Conservation (phyloP, 1,139 yeast genomes). For the Yamadazyma friedrichii region DNA sequence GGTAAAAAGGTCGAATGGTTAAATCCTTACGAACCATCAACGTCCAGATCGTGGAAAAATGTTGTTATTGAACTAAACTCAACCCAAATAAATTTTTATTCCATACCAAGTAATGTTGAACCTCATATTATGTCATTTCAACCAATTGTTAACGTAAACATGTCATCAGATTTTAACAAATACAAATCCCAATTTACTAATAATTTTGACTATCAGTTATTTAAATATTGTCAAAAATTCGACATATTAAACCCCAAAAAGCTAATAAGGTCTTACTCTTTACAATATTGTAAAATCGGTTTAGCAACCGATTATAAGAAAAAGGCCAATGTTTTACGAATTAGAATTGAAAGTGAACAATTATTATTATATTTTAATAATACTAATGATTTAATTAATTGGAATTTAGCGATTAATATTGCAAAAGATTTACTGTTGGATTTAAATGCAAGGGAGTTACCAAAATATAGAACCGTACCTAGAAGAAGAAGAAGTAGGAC, state of each 20-base stretch:
- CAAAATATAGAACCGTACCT: slow-evolving; percentile 72
- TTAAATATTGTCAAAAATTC: slow-evolving; percentile 29
- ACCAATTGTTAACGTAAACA: slow-evolving; percentile 3
- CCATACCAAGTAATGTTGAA: slow-evolving; percentile 36
- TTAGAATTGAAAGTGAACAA: slow-evolving; percentile 70
- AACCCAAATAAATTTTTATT: slow-evolving; percentile 68
- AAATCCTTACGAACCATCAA: slow-evolving; percentile 63
- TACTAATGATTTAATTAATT: slow-evolving; percentile 58
- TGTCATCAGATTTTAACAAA: slow-evolving; percentile 7
- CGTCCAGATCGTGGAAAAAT: slow-evolving; percentile 62
- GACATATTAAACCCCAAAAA: slow-evolving; percentile 21
- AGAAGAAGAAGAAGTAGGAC: slow-evolving; percentile 48
- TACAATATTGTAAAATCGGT: slow-evolving; percentile 70
- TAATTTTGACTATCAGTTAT: slow-evolving; percentile 38
- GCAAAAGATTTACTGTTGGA: slow-evolving; percentile 70
- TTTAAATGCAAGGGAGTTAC: slow-evolving; percentile 55
- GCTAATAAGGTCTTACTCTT: slow-evolving; percentile 56
- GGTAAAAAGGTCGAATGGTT: slow-evolving; percentile 64
- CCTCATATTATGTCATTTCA: slow-evolving; percentile 24
- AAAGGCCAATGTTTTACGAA: slow-evolving; percentile 53
- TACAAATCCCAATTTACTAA: slow-evolving; percentile 30
- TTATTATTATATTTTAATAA: slow-evolving; percentile 54
- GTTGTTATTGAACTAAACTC: slow-evolving; percentile 67
- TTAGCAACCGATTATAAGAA: slow-evolving; percentile 70
- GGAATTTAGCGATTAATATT: slow-evolving; percentile 59